These are phyloP conservation scores for Oldenlandia corymbosa DNA, from an alignment of 257 asterid genomes.

Conservation along the genomic window DNA sequence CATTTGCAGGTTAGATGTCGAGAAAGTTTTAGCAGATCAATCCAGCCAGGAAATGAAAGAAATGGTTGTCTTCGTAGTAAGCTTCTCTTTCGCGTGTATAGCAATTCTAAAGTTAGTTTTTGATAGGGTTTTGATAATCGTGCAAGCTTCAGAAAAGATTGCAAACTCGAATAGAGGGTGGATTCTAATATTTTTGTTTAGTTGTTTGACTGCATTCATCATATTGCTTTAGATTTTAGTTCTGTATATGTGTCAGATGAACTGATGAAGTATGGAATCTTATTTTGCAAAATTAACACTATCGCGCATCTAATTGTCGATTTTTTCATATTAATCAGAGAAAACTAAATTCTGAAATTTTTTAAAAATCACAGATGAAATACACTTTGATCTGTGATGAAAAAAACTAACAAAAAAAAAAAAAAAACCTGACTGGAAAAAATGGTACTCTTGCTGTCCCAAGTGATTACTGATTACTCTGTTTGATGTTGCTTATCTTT, in stretches of 20 bases:
- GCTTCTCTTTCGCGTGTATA: conserved; percentile 51
- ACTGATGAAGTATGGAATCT: no score
- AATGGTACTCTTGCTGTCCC: no score
- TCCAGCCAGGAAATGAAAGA: conserved; percentile 59
- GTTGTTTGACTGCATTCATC: conserved; percentile 60
- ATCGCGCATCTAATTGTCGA: no score
- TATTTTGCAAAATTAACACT: no score
- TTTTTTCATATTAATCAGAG: no score
- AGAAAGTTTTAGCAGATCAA: conserved; percentile 56
- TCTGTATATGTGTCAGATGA: neutral
- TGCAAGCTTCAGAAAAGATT: conserved; percentile 27
- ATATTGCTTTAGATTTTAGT: conserved; percentile 33
- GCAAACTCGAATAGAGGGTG: conserved; percentile 47
- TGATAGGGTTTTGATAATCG: conserved; percentile 22
- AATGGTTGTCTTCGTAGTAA: conserved; percentile 42
- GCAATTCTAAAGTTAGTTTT: conserved; percentile 47
- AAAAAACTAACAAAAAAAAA: no score
- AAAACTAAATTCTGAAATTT: no score
- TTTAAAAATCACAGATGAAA: no score
- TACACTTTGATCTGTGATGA: no score
- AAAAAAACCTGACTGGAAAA: no score
- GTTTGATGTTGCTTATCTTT: no score
- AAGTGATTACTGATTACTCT: no score
- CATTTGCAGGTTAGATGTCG: conserved; percentile 60
- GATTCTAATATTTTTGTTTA: conserved; percentile 57